Base-by-base conservation (phyloP, 148 eudicot genomes). In the Chenopodium quinoa region DNA sequence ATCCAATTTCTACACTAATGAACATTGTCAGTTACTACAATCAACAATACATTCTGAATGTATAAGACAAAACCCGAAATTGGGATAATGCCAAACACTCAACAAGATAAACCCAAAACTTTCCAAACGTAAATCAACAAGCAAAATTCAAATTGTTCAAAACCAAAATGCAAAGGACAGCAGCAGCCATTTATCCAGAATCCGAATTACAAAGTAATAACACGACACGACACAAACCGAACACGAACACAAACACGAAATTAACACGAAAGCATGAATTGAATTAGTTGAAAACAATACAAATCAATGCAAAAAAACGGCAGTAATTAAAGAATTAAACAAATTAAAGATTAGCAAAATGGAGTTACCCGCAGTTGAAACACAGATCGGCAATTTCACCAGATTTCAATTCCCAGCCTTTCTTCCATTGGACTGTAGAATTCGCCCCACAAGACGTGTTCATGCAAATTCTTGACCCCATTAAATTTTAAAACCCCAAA, bases 381-480 rank as follows among this genome's bases (percentile, higher is more conserved):
- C 98, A 94, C 64, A 94, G 97, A 79, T 88, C 88, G 64, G 97
- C 94, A 80, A 85, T 82, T 84, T 90, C 90, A 85, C 94, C 92
- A 73, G 98, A 92, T 89, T 91, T 94, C 87, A 92, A 80, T 34
- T 75, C 74, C 98, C 98, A 94, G 20, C 93, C 98, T 83, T 85
- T 88, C 87, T 94, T 94, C 97, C 91, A 92, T 50, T 88, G 89
- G 19, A 76, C 62, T 66, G 93, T 76, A 77, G 86, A 74, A 79
- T 91, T 88, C 10, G 89, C 86, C 60, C 91, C 83, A 80, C 98
- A 94, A 32, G 60, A 81, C 67, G 84, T 88, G 83, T 92, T 94
- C 98, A 94, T 94, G 94, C 98, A 94, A 82, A 83, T 89, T 88
- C 83, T 91, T 56, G 92, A 84, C 84, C 79, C 91, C 94, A 90